Percentiles rank a stretch among this genome's conserved stretches.
Evolutionary conservation across 257 asterid species (phyloP).

Genomic region (Solanum dulcamara): DNA sequence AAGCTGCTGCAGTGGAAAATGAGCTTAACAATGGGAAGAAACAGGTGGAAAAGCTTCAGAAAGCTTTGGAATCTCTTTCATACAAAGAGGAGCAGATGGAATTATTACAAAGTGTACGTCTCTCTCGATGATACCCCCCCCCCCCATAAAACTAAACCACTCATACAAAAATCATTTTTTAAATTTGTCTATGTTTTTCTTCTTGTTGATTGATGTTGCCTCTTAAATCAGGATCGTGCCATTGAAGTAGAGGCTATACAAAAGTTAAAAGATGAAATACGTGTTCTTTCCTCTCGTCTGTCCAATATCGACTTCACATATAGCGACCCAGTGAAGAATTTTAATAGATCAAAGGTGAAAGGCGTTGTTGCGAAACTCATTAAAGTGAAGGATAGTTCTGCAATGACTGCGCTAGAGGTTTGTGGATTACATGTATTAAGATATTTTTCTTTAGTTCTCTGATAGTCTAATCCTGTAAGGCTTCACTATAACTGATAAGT

Average conservation of each 20-base stretch:
- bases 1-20: constrained; percentile 63
- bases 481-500: background rate
- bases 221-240: constrained; percentile 48
- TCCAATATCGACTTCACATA: constrained; percentile 67
- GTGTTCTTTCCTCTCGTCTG: constrained; percentile 59
- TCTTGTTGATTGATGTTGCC: background rate
- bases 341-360: constrained; percentile 83
- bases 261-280: constrained; percentile 63
- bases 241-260: constrained; percentile 65
- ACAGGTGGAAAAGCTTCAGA: constrained; percentile 59
- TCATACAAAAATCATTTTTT: background rate
- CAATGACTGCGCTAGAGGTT: constrained; percentile 91
- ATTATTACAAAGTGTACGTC: constrained; percentile 54
- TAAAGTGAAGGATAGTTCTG: constrained; percentile 76
- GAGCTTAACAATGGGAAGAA: constrained; percentile 50
- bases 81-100: constrained; percentile 80
- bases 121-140: background rate
- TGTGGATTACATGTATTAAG: constrained; percentile 2
- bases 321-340: constrained; percentile 64
- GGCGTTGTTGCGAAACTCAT: constrained; percentile 95
- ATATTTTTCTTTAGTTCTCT: constrained; percentile 4
- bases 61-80: constrained; percentile 52
- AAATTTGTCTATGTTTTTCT: background rate
- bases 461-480: background rate
- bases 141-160: background rate